phyloP scores from a whole-genome alignment of 176 grass and related monocot species.

The Puya raimondii region DNA sequence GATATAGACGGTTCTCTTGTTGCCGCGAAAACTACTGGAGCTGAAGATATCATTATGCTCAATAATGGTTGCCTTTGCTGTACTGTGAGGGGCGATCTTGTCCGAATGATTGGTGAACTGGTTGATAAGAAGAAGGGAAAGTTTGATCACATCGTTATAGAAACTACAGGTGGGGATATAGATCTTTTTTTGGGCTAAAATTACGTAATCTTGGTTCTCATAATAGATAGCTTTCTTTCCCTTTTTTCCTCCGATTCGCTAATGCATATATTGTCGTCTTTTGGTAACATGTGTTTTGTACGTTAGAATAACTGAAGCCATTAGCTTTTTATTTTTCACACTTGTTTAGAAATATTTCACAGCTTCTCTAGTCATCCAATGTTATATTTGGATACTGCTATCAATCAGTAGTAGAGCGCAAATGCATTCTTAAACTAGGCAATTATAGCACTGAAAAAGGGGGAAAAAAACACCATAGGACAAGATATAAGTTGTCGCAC shows the following conservation, averaged over 20 bases:
- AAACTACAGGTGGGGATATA: slow-evolving; percentile 60
- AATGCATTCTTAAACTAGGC: no score
- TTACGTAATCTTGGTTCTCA: neutral
- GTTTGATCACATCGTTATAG: slow-evolving; percentile 91
- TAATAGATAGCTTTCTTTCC: neutral
- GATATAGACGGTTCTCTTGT: slow-evolving; percentile 94
- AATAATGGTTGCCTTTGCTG: slow-evolving; percentile 99
- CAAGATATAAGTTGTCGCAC: no score
- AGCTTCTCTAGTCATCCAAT: neutral
- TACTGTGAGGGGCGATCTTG: slow-evolving; percentile 96
- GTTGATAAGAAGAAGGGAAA: slow-evolving; percentile 86
- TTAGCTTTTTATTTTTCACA: neutral
- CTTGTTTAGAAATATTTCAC: neutral
- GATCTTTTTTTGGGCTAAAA: neutral
- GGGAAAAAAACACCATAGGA: no score
- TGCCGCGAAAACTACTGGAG: slow-evolving; percentile 76
- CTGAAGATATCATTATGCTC: slow-evolving; percentile 93
- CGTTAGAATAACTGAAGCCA: neutral
- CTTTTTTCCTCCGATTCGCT: neutral
- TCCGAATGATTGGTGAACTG: slow-evolving; percentile 93
- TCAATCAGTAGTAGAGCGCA: no score
- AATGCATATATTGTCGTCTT: neutral
- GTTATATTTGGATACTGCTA: no score
- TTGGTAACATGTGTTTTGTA: neutral
- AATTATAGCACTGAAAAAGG: no score